Base-by-base conservation (phyloP, 2,329 filamentous ascomycete species). In the Clarireedia homoeocarpa region DNA sequence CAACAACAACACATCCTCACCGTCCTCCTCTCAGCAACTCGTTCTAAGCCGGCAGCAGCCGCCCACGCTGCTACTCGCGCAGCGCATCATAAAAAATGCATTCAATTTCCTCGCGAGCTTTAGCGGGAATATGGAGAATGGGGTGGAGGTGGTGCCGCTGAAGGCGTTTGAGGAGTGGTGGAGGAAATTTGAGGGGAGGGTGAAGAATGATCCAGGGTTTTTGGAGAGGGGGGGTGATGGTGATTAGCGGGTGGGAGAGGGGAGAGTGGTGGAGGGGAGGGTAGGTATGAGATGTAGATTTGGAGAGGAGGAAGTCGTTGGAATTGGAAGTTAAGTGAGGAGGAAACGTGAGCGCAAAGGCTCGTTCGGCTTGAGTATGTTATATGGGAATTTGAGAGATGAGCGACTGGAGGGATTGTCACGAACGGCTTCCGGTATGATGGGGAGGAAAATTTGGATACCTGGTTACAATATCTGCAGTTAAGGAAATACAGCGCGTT, bases 131-230 rank as follows among this genome's bases (percentile, higher is more conserved):
- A 76, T 77, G 50, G 78, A 79, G 24, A 79, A 76, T 2, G 87
- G 87, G 0, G 81, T 87, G 47, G 92, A 97, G 70, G 87, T 95
- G 12, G 89, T 99, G 24, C 91, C 94, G n/a, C 73, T 99, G 61
- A 94, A 89, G 73, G 89, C 88, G 5, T 99, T 99, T 70, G 87
- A 95, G 73, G 90, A 95, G 57, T 99, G 95, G 94, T 99, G 95
- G 94, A 81, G 78, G 59, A 97, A 96, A 73, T 99, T 99, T 73
- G 92, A 99, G 75, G 82, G 83, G 59, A 86, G 85, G 68, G 81
- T 99, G 40, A 86, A 91, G 65, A 79, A 82, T 61, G 94, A 99
- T 73, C 92, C 94, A 0, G 82, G 83, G 6, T 99, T 99, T 70
- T 75, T 99, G 63, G 91, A 97, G 72, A 82, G 85, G 15, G 61